phyloP scores from a whole-genome alignment of 1,284 basidiomycete species.

The Moniliella sp. region DNA sequence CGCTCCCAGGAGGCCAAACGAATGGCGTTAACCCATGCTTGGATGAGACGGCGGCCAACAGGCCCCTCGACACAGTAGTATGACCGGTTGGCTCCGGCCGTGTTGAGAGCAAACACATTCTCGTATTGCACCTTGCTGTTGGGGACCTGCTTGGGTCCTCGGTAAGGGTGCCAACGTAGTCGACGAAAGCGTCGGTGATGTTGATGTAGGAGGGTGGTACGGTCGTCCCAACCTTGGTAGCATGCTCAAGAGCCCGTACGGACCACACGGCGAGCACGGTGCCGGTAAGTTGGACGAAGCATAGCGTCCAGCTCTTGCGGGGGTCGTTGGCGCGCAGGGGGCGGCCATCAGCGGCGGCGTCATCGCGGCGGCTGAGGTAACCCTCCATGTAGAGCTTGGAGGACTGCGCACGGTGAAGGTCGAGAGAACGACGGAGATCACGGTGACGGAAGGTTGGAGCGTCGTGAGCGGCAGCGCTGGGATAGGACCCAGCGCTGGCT shows the following conservation, averaged over 20 bases:
- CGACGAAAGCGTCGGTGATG: constrained; percentile 53
- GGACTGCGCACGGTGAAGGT: constrained; percentile 24
- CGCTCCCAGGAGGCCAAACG: constrained; percentile 86
- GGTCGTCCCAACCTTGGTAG: constrained; percentile 54
- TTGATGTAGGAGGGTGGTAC: constrained; percentile 69
- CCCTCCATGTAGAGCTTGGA: constrained; percentile 33
- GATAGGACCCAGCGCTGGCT: too few relatives aligned
- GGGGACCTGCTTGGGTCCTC: constrained; percentile 37
- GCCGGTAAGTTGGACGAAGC: constrained; percentile 63
- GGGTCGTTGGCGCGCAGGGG: constrained; percentile 17
- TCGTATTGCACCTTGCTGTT: constrained; percentile 42
- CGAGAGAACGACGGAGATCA: constrained; percentile 23
- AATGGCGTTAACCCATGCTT: constrained; percentile 62
- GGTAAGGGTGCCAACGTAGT: constrained; percentile 39
- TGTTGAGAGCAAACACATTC: constrained; percentile 71
- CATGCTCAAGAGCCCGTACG: constrained; percentile 59
- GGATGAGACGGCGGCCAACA: constrained; percentile 21
- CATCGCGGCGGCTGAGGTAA: constrained; percentile 24
- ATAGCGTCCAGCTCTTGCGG: constrained; percentile 21
- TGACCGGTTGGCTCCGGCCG: constrained; percentile 71
- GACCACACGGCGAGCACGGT: constrained; percentile 79
- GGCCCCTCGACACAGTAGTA: constrained; percentile 45
- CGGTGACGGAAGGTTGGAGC: constrained; percentile 30
- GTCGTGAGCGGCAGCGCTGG: too few relatives aligned
- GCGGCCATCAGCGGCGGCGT: constrained; percentile 23